Evolutionary conservation across 2,329 filamentous ascomycete genomes (phyloP).

Genomic region (Fusarium bulbicola): DNA sequence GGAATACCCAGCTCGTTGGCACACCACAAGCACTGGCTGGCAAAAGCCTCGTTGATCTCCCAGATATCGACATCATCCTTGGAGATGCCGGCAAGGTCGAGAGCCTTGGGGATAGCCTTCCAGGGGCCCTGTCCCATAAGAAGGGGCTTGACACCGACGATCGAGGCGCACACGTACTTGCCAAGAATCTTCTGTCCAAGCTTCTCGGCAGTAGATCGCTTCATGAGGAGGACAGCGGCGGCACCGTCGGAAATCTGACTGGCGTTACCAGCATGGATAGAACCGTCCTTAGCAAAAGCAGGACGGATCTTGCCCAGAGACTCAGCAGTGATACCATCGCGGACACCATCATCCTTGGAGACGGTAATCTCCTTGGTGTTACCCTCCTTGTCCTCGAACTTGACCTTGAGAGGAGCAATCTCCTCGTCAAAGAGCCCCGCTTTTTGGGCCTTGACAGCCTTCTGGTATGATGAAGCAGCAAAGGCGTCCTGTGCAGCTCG

Average conservation of each 20-base stretch:
- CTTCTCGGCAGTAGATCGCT: conserved; percentile 86
- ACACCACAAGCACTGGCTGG: conserved; percentile 93
- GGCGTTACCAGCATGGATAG: conserved; percentile 96
- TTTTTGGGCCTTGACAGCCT: conserved; percentile 85
- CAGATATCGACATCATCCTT: conserved; percentile 95
- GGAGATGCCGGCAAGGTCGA: conserved; percentile 85
- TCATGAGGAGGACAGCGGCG: conserved; percentile 95
- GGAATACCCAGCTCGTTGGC: conserved; percentile 87
- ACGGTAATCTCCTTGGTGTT: conserved; percentile 87
- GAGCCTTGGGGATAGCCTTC: conserved; percentile 92
- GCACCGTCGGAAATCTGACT: conserved; percentile 96
- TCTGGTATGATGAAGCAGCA: conserved; percentile 91
- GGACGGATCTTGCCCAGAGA: conserved; percentile 89
- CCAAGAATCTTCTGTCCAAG: conserved; percentile 90
- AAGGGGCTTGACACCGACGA: conserved; percentile 89
- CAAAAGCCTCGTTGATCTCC: conserved; percentile 99
- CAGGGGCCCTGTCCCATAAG: conserved; percentile 97
- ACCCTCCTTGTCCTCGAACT: conserved; percentile 89
- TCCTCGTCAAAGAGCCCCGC: conserved; percentile 92
- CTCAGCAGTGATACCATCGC: conserved; percentile 85
- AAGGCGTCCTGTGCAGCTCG: conserved; percentile 88
- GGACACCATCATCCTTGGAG: conserved; percentile 85
- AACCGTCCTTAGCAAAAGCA: conserved; percentile 90
- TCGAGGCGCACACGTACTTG: conserved; percentile 86
- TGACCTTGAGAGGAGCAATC: conserved; percentile 85